phyloP scores from a whole-genome alignment of 1,284 basidiomycete species.

The Rhodotorula glutinis region DNA sequence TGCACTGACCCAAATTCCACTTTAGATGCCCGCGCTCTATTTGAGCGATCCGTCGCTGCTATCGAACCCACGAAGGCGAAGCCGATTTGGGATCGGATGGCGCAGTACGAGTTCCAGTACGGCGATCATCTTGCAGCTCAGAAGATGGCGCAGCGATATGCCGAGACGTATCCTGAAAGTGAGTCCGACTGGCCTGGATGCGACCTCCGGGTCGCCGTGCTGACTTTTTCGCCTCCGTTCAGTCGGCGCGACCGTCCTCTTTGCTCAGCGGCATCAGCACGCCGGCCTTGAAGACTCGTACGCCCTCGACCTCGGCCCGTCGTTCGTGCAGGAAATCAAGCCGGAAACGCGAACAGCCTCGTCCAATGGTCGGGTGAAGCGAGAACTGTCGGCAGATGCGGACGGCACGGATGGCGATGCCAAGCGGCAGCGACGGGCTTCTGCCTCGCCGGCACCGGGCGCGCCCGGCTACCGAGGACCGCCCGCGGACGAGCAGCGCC shows the following conservation, averaged over 20 bases:
- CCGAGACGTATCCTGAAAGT: slow-evolving; percentile 83
- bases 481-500: slow-evolving; percentile 6
- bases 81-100: slow-evolving; percentile 92
- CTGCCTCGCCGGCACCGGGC: slow-evolving; percentile 47
- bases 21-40: slow-evolving; percentile 87
- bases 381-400: slow-evolving; percentile 52
- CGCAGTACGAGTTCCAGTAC: slow-evolving; percentile 90
- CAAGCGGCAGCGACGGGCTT: slow-evolving; percentile 14
- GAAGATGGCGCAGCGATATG: slow-evolving; percentile 82
- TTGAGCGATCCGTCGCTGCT: slow-evolving; percentile 75
- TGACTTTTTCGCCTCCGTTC: no score
- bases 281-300: slow-evolving; percentile 84
- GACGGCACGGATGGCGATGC: slow-evolving; percentile 45
- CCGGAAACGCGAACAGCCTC: slow-evolving; percentile 7
- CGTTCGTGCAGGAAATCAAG: slow-evolving; percentile 19
- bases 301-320: slow-evolving; percentile 70
- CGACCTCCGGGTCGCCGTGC: no score
- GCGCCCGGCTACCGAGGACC: slow-evolving; percentile 2
- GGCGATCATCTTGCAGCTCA: slow-evolving; percentile 85
- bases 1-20: background rate
- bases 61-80: slow-evolving; percentile 77
- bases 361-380: slow-evolving; percentile 21
- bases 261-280: slow-evolving; percentile 86
- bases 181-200: slow-evolving; percentile 2
- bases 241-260: slow-evolving; percentile 87